Conservation (phyloP, 1,284 basidiomycete genomes). For the Leccinum subrobustum region DNA sequence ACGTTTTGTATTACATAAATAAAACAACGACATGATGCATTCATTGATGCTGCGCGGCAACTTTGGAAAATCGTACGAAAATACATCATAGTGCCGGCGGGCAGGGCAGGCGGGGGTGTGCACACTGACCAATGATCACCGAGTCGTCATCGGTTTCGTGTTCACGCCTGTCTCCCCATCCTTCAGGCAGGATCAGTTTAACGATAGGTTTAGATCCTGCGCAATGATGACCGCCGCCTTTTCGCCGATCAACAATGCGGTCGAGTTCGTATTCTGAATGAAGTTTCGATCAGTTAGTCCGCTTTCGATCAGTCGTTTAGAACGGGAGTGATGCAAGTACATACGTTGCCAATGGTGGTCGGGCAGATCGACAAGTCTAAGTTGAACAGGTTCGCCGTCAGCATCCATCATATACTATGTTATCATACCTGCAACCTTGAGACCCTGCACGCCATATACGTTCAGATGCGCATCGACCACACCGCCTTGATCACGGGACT, state of each 20-base stretch:
- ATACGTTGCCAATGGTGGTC: conserved; percentile 21
- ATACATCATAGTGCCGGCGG: not conserved
- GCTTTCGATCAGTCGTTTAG: not conserved
- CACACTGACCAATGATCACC: too few species aligned
- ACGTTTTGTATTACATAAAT: not conserved
- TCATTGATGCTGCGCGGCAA: not conserved
- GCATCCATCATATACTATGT: not conserved
- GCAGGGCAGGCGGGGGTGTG: not conserved
- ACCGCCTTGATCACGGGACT: conserved; percentile 14
- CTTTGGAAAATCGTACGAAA: not conserved
- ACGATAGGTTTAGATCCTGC: not conserved
- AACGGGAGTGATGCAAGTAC: not conserved
- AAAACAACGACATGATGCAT: not conserved
- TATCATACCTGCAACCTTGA: conserved; percentile 26
- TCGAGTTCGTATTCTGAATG: not conserved
- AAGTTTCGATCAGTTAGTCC: not conserved
- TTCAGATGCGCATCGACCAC: conserved; percentile 24
- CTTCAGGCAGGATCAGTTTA: not conserved
- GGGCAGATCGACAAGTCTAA: conserved; percentile 28
- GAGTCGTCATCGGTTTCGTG: not conserved
- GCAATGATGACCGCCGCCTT: conserved; percentile 1
- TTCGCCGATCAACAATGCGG: not conserved
- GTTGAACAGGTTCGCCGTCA: not conserved
- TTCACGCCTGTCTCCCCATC: not conserved
- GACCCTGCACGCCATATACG: conserved; percentile 18